Conservation (phyloP, 1,139 yeast genomes). For the Pichia kudriavzevii region DNA sequence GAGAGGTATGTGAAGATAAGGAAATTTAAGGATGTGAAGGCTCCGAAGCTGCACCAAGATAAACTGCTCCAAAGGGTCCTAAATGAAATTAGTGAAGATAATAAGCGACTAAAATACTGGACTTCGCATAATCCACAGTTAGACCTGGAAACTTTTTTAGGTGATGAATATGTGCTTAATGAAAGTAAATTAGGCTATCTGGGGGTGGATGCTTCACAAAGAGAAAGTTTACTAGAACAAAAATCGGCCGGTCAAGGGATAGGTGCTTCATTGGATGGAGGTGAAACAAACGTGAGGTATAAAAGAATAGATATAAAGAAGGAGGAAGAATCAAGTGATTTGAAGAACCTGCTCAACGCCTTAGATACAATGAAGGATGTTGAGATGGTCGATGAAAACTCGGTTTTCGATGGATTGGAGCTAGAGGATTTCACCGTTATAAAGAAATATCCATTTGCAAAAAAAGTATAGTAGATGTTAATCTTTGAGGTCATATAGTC, state of each 20-base stretch:
- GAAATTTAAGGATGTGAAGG: constrained; percentile 8
- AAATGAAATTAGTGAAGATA: constrained; percentile 4
- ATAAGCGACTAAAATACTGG: constrained; percentile 6
- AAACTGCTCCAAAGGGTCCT: constrained; percentile 8
- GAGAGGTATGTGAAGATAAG: constrained; percentile 7
- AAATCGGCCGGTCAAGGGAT: background rate
- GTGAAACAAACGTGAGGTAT: constrained; percentile 1
- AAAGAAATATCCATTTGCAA: constrained; percentile 8
- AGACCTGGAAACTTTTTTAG: constrained; percentile 1
- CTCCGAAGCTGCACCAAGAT: constrained; percentile 14
- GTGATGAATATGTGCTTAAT: constrained; percentile 3
- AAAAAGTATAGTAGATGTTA: too few relatives aligned
- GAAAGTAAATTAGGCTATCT: constrained; percentile 6
- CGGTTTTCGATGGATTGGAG: constrained; percentile 16
- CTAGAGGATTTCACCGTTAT: constrained; percentile 15
- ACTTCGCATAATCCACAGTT: background rate
- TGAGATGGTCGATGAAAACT: constrained; percentile 3
- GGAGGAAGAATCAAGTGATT: constrained; percentile 3
- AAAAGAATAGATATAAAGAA: constrained; percentile 10
- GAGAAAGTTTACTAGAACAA: constrained; percentile 4
- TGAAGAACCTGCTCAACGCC: constrained; percentile 11
- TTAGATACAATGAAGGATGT: constrained; percentile 1
- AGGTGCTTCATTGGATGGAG: too few relatives aligned
- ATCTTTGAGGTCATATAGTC: too few relatives aligned
- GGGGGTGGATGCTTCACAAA: background rate